Base-by-base conservation (phyloP, 176 grass and related monocot species). In the Oryza officinalis region DNA sequence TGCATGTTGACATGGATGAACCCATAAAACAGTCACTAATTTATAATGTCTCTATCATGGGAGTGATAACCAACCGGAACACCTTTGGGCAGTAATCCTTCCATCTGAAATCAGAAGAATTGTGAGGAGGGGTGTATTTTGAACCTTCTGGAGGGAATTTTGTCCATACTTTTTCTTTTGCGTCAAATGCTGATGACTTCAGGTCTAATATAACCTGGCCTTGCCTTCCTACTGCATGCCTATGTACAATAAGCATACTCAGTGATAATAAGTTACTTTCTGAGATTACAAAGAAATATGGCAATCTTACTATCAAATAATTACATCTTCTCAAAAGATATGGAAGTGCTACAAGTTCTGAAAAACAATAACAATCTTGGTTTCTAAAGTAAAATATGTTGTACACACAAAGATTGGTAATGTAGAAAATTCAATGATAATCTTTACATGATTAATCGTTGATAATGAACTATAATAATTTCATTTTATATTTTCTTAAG, bases 51-150 rank as follows among this genome's bases (percentile, higher is more conserved):
- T 72, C 63, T 78, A 65, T 66, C 17, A 44, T 71, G 85, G 71
- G 69, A 84, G 73, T 85, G 81, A 78, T 75, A 70, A 59, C 88
- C 83, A 78, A 98, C 96, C 96, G 92, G 85, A 98, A 98, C 77
- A 98, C 96, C 79, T 92, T 84, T 28, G 96, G 93, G 69, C 96
- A 98, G 87, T 98, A 98, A 84, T 98, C 96, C 72, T 98, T 98
- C 96, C 96, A 98, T 85, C 84, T 91, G 85, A 98, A 98, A 80
- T 95, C 96, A 71, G 89, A 87, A 10, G 96, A 98, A 85, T 90
- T 90, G 65, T 98, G 96, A 23, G 96, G 96, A 85, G 96, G 93
- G 25, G 96, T 98, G 38, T 95, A 65, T 76, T 95, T 95, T 38
- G 91, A 89, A 47, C 96, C 96, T 83, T 98, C 93, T 31, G 96